Evolutionary conservation across 2,329 filamentous ascomycete species (phyloP), one percentile per base, ranked within the genome.

Genomic region (Parastagonospora avenae): DNA sequence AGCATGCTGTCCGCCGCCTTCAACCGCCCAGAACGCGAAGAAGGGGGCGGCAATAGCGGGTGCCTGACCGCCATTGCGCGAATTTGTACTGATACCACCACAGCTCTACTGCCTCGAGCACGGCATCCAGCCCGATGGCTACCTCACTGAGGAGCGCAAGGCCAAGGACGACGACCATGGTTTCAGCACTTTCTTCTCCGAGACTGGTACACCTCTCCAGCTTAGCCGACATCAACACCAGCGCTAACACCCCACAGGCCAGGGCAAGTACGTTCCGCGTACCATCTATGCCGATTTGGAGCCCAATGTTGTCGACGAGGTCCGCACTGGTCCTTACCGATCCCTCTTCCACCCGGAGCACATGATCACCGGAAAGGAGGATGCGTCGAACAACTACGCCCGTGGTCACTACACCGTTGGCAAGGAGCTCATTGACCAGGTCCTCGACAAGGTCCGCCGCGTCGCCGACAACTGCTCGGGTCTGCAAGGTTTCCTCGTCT

Each of bases 51-150:
- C 66, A 47, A 19, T 57, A 64, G 62, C 71, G 77, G 59, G 24
- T 54, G 51, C 51, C 56, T 60, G 56, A 62, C 61, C 55, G 54
- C 57, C 58, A 54, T 58, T 70, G 63, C 67, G 60, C 52, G 63
- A 59, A 70, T 48, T 45, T 30, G 12, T 62, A 55, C 66, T 73
- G 61, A 71, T 60, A 46, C 52, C 48, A 46, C 49, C 59, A 32
- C 79, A 99, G 94, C 91, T 99, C 62, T 99, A 99, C 87, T 99
- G 94, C 82, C 91, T 99, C 74, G 94, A 99, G 86, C 94, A 99
- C 80, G 94, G 94, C 74, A 99, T 99, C 60, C 76, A 99, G 93
- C 93, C 94, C 70, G 94, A 99, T 86, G 94, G 94, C 77, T 97
- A 90, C 83, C 87, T 99, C 78, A 97, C 92, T 64, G 93, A 97